Percentiles rank a stretch among this genome's conserved stretches.
These are phyloP conservation scores for Cordyceps javanica DNA, from an alignment of 2,329 filamentous ascomycete species.

Conservation along the genomic window DNA sequence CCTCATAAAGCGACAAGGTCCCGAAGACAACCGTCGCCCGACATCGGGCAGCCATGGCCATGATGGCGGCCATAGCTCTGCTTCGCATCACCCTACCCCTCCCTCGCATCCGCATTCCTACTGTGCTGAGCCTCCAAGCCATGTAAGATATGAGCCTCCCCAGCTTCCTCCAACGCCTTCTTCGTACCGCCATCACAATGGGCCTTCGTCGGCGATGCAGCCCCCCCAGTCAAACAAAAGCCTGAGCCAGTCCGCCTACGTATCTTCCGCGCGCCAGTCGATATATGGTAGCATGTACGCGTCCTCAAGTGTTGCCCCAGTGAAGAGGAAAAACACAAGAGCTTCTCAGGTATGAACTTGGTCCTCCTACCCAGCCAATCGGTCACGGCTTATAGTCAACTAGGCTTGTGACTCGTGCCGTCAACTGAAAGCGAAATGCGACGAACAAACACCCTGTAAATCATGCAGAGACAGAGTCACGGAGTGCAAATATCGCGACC, in stretches of 20 bases:
- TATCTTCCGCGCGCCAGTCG: conserved; percentile 27
- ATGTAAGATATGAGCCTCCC: conserved; percentile 47
- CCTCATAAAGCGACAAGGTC: conserved; percentile 50
- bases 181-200: conserved; percentile 37
- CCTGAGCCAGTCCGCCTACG: conserved; percentile 24
- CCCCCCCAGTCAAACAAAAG: conserved; percentile 35
- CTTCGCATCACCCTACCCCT: conserved; percentile 24
- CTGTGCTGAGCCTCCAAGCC: conserved; percentile 43
- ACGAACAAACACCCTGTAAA: conserved; percentile 77
- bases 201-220: conserved; percentile 32
- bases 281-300: conserved; percentile 37
- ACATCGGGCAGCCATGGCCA: conserved; percentile 44
- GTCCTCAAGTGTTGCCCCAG: conserved; percentile 29
- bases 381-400: neutral
- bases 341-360: conserved; percentile 51
- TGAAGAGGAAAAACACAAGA: conserved; percentile 58
- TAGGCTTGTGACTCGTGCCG: conserved; percentile 90
- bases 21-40: conserved; percentile 46
- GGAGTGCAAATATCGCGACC: conserved; percentile 82
- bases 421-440: conserved; percentile 83
- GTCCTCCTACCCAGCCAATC: conserved; percentile 3
- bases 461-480: conserved; percentile 83
- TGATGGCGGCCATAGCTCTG: conserved; percentile 26
- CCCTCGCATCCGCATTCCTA: conserved; percentile 23
- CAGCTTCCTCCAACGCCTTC: conserved; percentile 40